Evolutionary conservation across 768 basidiomycete species (phyloP), one percentile per base, ranked within the genome.

Genomic region (Gloeopeniophorella convolvens): DNA sequence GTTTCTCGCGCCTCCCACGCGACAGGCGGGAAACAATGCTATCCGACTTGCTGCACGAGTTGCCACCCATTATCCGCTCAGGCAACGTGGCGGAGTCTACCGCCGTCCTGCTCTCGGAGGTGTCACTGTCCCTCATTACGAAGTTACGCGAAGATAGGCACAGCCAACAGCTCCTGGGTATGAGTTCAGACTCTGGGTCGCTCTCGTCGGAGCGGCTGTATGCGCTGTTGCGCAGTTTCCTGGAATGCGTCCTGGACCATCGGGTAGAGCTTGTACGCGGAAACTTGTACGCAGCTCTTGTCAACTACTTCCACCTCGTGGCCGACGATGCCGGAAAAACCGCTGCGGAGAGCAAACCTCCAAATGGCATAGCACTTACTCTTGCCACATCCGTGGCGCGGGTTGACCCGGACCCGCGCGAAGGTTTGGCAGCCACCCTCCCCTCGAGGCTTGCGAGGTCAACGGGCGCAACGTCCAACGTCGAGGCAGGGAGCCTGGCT

Each of bases 271-370:
- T 89, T 43, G 85, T 93, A 15, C 84, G 94, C 21, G 95, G 95
- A 6, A 97, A 98, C 63, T 72, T 97, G n/a, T 98, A 95, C 65
- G 90, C 91, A 3, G 73, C 89, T 4, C 71, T 97, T 50, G 80
- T 90, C 68, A 95, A 95, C 66, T 94, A 91, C 62, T 69, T 95
- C 34, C 85, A 93, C 61, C 76, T 95, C n/a, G 71, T 87, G 40
- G 18, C 54, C 7, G 48, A 59, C 2, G 61, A 72, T 18, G 42
- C 42, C 16, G 32, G 26, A 12, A n/a, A 18, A 21, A 30, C 32
- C 15, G 18, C 28, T 12, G 21, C 34, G 2, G 51, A 50, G n/a
- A 36, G 30, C 15, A 32, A 37, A 6, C 18, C 32, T 16, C 32
- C 47, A 7, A 24, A 28, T 16, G 21, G 12, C 20, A 31, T 48